Base-by-base conservation (phyloP, 805 yeast species). In the Barnettozyma botsteinii region DNA sequence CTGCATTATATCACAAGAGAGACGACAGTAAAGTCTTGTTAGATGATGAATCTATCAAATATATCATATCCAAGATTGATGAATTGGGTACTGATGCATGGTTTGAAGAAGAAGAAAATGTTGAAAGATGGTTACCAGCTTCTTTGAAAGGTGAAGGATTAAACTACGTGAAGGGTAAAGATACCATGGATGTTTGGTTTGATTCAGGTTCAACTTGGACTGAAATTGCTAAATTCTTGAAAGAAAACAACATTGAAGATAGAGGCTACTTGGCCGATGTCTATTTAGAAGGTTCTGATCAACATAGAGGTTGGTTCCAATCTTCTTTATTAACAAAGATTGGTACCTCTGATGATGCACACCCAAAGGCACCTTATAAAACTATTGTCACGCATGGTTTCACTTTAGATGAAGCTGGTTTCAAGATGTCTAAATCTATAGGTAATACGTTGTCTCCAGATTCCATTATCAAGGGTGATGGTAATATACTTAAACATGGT, bases 231-330 rank as follows among this genome's bases (percentile, higher is more conserved):
- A 67, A 70, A 37, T 63, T 69, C 25, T 45, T 50, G 4, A 46
- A 64, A 3, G 60, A 62, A 25, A 54, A 68, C 9, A 59, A 60
- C 1, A 49, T 70, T 11, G 37, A 54, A 2, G 39, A 56, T 2
- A 65, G 78, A 23, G 65, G 64, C 0, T 65, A 62, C n/a, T 50
- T 79, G 5, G 81, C 94, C 0, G 94, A 89, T 60, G 72, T 86
- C n/a, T 91, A 87, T 56, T 61, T 91, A 12, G 99, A 93, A 66
- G 99, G 99, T 2, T 77, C 89, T n/a, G 99, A 93, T 57, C 99
- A 93, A 61, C 98, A 93, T 57, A 75, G 99, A 45, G 99, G 99
- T 1, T 93, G 99, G 99, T 93, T 93, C 59, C 99, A 93, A 65
- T 85, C 96, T 24, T 87, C 96, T 1, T 64, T 93, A 21, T 65